These are phyloP conservation scores for Jatropha multifida DNA, from an alignment of 441 rosid species.

Conservation along the genomic window DNA sequence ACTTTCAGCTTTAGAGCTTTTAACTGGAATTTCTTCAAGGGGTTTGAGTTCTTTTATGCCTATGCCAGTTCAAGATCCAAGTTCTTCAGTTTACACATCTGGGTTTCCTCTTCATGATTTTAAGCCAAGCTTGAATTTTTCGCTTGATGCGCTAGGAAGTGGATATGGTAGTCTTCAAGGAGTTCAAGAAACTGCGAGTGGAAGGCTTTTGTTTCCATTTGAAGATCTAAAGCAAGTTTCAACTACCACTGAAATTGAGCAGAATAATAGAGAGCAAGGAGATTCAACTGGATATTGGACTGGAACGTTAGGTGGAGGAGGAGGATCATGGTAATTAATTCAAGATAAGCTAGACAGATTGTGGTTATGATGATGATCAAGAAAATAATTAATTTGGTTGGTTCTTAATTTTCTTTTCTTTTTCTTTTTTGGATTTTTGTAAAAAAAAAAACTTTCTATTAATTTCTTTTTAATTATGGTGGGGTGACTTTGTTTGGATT, in stretches of 20 bases:
- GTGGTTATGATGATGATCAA: conserved; percentile 7
- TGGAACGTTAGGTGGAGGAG: conserved; percentile 67
- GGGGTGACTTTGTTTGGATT: conserved; percentile 54
- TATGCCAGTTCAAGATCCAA: conserved; percentile 55
- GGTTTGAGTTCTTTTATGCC: conserved; percentile 57
- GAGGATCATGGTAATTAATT: conserved; percentile 70
- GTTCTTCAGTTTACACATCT: conserved; percentile 30
- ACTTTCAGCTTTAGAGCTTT: conserved; percentile 57
- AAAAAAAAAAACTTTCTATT: conserved; percentile 20
- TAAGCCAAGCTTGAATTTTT: conserved; percentile 68
- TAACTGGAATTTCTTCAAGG: conserved; percentile 54
- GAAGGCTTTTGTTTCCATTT: conserved; percentile 73
- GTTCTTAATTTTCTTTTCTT: conserved; percentile 8
- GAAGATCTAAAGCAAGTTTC: conserved; percentile 79
- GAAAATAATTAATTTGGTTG: conserved; percentile 10
- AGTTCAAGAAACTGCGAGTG: conserved; percentile 41
- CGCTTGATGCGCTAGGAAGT: conserved; percentile 63
- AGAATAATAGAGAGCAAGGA: conserved; percentile 45
- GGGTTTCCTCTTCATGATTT: conserved; percentile 70
- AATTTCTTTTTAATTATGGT: conserved; percentile 42
- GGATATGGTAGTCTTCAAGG: conserved; percentile 54
- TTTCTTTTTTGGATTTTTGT: not conserved
- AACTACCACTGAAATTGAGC: conserved; percentile 38
- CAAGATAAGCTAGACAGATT: too few relatives aligned
- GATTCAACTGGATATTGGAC: conserved; percentile 81